Evolutionary conservation across 1,284 basidiomycete genomes (phyloP).

Genomic region (Pseudozyma flocculosa): DNA sequence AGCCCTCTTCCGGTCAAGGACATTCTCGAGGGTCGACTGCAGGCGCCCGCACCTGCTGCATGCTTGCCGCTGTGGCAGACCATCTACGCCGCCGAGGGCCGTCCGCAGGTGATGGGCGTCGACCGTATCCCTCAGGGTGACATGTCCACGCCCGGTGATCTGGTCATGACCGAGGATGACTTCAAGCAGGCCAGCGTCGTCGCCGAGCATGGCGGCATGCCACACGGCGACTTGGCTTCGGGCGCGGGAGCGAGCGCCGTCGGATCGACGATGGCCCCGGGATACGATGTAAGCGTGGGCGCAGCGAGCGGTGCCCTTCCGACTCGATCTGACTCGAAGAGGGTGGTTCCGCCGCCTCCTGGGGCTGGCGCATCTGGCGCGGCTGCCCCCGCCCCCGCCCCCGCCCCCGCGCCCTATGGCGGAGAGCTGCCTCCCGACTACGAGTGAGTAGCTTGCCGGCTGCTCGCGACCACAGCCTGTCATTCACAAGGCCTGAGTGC

Average conservation of each 20-base stretch:
- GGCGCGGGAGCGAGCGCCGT: too few species aligned
- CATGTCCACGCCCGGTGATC: conserved; percentile 48
- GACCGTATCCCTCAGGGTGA: conserved; percentile 41
- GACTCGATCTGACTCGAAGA: conserved; percentile 4
- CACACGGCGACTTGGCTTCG: not conserved
- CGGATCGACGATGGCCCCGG: too few species aligned
- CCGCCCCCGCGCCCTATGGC: conserved; percentile 3
- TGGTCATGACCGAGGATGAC: conserved; percentile 36
- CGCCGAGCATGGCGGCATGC: conserved; percentile 16
- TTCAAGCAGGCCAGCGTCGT: conserved; percentile 24
- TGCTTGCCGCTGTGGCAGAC: conserved; percentile 50
- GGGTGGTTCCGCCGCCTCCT: not conserved
- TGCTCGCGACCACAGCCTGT: too few species aligned
- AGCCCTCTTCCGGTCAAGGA: too few species aligned
- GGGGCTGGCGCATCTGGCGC: not conserved
- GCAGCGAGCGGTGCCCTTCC: too few species aligned
- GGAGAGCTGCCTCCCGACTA: conserved; percentile 34
- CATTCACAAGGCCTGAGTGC: too few species aligned
- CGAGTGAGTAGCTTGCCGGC: conserved; percentile 9
- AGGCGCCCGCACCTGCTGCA: conserved; percentile 19
- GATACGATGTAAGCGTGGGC: too few species aligned
- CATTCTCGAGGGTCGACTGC: conserved; percentile 40
- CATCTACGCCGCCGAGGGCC: conserved; percentile 48
- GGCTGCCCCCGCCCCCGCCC: too few species aligned
- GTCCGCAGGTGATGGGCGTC: conserved; percentile 41